Evolutionary conservation across 106 monocot genomes (phyloP).

Genomic region (Ottelia alismoides): DNA sequence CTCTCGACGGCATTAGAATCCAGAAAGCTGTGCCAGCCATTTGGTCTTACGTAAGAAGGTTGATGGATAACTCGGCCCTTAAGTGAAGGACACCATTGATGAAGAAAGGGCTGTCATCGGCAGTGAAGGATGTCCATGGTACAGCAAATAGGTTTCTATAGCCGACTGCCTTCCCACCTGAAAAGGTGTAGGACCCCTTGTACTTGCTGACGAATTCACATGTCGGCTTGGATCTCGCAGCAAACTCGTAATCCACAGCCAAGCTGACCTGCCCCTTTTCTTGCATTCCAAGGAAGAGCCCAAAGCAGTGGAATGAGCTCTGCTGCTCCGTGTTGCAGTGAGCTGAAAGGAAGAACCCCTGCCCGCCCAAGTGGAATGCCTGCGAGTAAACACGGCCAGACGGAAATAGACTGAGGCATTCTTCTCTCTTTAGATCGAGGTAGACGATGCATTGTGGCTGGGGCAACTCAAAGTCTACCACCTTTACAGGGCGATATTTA

Average conservation of each 20-base stretch:
- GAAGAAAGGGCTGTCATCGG: constrained; percentile 12
- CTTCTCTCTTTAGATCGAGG: constrained; percentile 10
- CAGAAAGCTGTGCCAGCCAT: too few species aligned
- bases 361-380: constrained; percentile 7
- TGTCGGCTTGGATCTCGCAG: not conserved
- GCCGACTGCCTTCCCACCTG: constrained; percentile 3
- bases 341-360: constrained; percentile 11
- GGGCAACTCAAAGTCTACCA: constrained; percentile 9
- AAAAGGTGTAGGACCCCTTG: constrained; percentile 9
- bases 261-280: constrained; percentile 7
- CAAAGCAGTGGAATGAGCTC: constrained; percentile 8
- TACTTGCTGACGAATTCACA: constrained; percentile 12
- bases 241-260: constrained; percentile 13
- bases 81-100: constrained; percentile 9
- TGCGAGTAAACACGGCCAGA: constrained; percentile 1
- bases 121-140: constrained; percentile 10
- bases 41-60: too few species aligned
- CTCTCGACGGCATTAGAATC: too few species aligned
- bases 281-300: constrained; percentile 15
- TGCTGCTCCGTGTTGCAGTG: constrained; percentile 11
- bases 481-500: constrained; percentile 9
- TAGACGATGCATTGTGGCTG: constrained; percentile 17
- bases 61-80: constrained; percentile 12
- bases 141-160: constrained; percentile 8
- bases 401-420: constrained; percentile 6